Conservation (phyloP, 1,284 basidiomycete species). For the Peniophora sp. region DNA sequence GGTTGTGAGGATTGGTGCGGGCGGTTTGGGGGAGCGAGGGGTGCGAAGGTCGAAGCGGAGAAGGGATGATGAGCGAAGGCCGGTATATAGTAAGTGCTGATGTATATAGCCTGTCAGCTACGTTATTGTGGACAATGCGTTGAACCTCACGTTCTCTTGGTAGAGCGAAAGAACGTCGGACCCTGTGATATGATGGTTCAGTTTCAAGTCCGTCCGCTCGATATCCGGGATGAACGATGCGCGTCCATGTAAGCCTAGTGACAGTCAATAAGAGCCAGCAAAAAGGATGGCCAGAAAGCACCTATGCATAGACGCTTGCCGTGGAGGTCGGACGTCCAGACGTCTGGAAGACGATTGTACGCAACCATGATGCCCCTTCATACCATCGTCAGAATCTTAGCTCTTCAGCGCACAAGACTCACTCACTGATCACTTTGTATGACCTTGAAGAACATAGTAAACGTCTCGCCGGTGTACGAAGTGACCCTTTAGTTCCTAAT, state of each 20-base stretch:
- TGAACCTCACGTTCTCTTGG: constrained; percentile 35
- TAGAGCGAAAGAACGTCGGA: constrained; percentile 57
- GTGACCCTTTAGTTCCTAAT: too few relatives aligned
- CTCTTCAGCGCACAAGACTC: too few relatives aligned
- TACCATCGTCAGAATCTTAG: too few relatives aligned
- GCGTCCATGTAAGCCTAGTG: constrained; percentile 39
- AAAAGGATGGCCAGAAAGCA: constrained; percentile 15
- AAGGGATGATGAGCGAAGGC: constrained; percentile 53
- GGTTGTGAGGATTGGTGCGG: constrained; percentile 26
- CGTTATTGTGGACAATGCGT: neutral
- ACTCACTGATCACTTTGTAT: too few relatives aligned
- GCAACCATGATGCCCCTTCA: too few relatives aligned
- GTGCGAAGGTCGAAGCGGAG: constrained; percentile 53
- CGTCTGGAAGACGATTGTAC: constrained; percentile 35
- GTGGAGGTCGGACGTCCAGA: constrained; percentile 47
- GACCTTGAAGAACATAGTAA: too few relatives aligned
- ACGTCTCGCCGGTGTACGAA: too few relatives aligned
- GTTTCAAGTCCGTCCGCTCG: constrained; percentile 22
- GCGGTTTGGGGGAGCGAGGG: constrained; percentile 24
- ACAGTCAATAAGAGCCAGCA: constrained; percentile 6
- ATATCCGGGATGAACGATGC: constrained; percentile 48
- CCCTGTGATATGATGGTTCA: constrained; percentile 31
- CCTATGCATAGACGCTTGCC: constrained; percentile 47
- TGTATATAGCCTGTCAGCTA: constrained; percentile 3
- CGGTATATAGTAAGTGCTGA: constrained; percentile 51